phyloP scores from a whole-genome alignment of 1,284 basidiomycete species.

The Stereum hirsutum region DNA sequence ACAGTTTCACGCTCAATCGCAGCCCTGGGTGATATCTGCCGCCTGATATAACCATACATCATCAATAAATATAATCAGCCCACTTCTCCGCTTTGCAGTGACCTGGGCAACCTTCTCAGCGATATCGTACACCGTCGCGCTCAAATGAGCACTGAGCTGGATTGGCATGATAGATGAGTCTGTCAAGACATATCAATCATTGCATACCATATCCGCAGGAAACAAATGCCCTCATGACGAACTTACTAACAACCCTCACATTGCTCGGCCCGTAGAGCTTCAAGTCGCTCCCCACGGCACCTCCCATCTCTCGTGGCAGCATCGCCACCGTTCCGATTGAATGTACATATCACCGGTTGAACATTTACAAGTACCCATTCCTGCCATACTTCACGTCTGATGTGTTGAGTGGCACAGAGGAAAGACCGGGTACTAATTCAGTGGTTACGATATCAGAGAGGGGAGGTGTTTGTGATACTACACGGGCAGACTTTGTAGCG shows the following conservation, averaged over 20 bases:
- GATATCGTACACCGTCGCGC: slow-evolving; percentile 17
- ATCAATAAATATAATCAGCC: too few relatives aligned
- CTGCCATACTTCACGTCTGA: slow-evolving; percentile 34
- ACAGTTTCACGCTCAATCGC: too few relatives aligned
- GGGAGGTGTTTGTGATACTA: too few relatives aligned
- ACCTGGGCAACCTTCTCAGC: slow-evolving; percentile 23
- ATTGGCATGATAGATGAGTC: slow-evolving; percentile 16
- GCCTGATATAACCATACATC: too few relatives aligned
- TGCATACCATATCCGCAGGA: too few relatives aligned
- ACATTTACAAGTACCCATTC: slow-evolving; percentile 33
- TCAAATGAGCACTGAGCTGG: slow-evolving; percentile 18
- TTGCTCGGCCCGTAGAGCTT: slow-evolving; percentile 13
- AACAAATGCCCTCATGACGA: too few relatives aligned
- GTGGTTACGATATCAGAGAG: too few relatives aligned
- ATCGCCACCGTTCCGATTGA: slow-evolving; percentile 55
- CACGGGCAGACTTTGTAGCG: too few relatives aligned
- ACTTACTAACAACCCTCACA: slow-evolving; percentile 7
- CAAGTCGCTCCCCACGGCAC: slow-evolving; percentile 26
- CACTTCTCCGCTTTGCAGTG: too few relatives aligned
- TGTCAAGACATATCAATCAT: too few relatives aligned
- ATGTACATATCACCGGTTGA: slow-evolving; percentile 37
- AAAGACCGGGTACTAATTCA: slow-evolving; percentile 29
- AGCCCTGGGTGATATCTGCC: too few relatives aligned
- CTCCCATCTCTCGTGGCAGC: slow-evolving; percentile 49
- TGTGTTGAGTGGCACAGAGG: slow-evolving; percentile 30